These are phyloP conservation scores for Cyberlindnera amylophila DNA, from an alignment of 805 yeast genomes.

Conservation along the genomic window DNA sequence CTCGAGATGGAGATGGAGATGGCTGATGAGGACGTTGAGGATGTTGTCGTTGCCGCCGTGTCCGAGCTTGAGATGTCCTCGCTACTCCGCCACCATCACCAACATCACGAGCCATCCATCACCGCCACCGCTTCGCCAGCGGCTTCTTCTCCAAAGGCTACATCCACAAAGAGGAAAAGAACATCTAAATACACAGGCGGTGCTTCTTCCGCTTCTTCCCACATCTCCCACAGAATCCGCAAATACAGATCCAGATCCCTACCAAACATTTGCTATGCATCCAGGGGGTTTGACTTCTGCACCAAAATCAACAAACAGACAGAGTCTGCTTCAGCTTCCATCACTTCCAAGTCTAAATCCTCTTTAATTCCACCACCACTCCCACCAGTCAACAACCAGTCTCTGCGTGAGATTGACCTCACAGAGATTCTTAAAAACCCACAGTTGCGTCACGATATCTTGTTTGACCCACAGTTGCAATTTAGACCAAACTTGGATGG, in stretches of 20 bases:
- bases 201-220: neutral
- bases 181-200: neutral
- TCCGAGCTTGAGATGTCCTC: slow-evolving; percentile 6
- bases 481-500: slow-evolving; percentile 90
- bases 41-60: slow-evolving; percentile 17
- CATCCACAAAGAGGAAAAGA: slow-evolving; percentile 10
- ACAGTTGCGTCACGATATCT: slow-evolving; percentile 86
- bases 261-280: slow-evolving; percentile 23
- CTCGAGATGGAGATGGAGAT: slow-evolving; percentile 11
- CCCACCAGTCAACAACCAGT: slow-evolving; percentile 82
- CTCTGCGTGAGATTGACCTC: slow-evolving; percentile 80
- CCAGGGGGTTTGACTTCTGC: slow-evolving; percentile 17
- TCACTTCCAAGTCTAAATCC: slow-evolving; percentile 4
- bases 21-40: slow-evolving; percentile 5
- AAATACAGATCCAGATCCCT: slow-evolving; percentile 28
- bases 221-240: slow-evolving; percentile 17
- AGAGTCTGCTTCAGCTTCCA: neutral
- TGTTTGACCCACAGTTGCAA: slow-evolving; percentile 88
- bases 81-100: neutral
- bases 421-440: slow-evolving; percentile 89
- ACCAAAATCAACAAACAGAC: slow-evolving; percentile 13
- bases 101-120: slow-evolving; percentile 7
- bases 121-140: slow-evolving; percentile 9
- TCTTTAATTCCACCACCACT: slow-evolving; percentile 40
- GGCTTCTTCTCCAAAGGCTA: slow-evolving; percentile 8